Percentiles rank a stretch among this genome's conserved stretches.
Evolutionary conservation across 352 stramenopile genomes (phyloP).

Genomic region (Globisporangium perplexum): DNA sequence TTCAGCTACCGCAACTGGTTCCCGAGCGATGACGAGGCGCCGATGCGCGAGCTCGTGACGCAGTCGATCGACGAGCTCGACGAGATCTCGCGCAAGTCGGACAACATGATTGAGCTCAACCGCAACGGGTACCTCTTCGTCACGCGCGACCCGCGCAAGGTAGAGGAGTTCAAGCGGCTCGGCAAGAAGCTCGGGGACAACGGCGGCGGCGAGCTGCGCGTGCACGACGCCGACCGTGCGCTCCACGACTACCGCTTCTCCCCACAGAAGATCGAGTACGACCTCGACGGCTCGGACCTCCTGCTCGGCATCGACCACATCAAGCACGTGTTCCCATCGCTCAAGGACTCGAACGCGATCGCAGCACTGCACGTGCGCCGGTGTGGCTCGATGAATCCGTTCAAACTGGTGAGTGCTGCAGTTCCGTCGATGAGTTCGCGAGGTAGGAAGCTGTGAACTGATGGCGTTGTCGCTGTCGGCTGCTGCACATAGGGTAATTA

Average conservation of each 20-base stretch:
- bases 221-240: constrained; percentile 24
- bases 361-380: constrained; percentile 63
- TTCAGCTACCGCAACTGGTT: constrained; percentile 87
- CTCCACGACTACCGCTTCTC: constrained; percentile 43
- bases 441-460: neutral
- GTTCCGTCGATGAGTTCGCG: no score
- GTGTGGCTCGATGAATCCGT: constrained; percentile 63
- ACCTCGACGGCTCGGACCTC: constrained; percentile 61
- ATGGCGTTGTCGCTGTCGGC: neutral
- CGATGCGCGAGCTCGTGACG: constrained; percentile 62
- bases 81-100: constrained; percentile 44
- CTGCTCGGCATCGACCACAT: constrained; percentile 63
- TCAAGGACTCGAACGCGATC: constrained; percentile 50
- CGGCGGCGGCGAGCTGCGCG: constrained; percentile 42
- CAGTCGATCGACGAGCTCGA: constrained; percentile 76
- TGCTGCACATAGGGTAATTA: constrained; percentile 28
- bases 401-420: constrained; percentile 46
- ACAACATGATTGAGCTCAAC: constrained; percentile 67
- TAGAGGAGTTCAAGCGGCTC: constrained; percentile 41
- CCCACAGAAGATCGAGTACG: constrained; percentile 40
- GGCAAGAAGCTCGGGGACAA: constrained; percentile 42
- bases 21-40: constrained; percentile 54
- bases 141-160: constrained; percentile 40
- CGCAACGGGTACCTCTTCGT: constrained; percentile 81
- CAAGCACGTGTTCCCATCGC: constrained; percentile 41